phyloP scores from a whole-genome alignment of 257 asterid species.

The Solanum paucissectum region DNA sequence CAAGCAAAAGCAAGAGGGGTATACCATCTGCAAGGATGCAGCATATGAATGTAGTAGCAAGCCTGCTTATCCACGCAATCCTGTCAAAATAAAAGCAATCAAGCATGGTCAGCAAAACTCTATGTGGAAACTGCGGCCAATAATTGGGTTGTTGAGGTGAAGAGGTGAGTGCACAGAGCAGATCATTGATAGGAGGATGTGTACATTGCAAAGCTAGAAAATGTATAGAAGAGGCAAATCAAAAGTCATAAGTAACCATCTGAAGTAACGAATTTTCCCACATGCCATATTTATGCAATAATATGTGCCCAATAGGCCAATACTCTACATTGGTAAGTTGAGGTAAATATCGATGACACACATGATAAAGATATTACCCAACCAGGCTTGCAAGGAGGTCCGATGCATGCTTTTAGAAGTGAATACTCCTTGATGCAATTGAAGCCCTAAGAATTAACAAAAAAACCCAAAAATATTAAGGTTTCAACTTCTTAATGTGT shows the following conservation, averaged over 20 bases:
- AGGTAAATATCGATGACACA: not conserved
- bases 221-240: not conserved
- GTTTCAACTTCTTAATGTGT: not conserved
- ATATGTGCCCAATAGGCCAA: not conserved
- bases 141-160: not conserved
- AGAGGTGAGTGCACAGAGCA: not conserved
- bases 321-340: not conserved
- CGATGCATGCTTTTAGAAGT: conserved; percentile 12
- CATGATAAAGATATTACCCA: conserved; percentile 1
- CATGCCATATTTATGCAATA: not conserved
- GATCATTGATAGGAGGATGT: not conserved
- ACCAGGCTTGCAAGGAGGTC: conserved; percentile 3
- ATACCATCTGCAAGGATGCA: not conserved
- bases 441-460: conserved; percentile 37
- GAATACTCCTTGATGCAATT: conserved; percentile 39
- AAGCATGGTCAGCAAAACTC: not conserved
- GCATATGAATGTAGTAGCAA: not conserved
- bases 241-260: not conserved
- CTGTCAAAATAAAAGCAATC: not conserved
- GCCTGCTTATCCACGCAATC: not conserved
- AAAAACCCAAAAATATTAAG: not conserved
- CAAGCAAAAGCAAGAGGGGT: not conserved
- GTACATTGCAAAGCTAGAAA: not conserved
- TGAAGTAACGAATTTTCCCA: not conserved
- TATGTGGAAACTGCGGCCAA: not conserved